phyloP scores from a whole-genome alignment of 352 stramenopile species.

The Phytophthora podocarpi region DNA sequence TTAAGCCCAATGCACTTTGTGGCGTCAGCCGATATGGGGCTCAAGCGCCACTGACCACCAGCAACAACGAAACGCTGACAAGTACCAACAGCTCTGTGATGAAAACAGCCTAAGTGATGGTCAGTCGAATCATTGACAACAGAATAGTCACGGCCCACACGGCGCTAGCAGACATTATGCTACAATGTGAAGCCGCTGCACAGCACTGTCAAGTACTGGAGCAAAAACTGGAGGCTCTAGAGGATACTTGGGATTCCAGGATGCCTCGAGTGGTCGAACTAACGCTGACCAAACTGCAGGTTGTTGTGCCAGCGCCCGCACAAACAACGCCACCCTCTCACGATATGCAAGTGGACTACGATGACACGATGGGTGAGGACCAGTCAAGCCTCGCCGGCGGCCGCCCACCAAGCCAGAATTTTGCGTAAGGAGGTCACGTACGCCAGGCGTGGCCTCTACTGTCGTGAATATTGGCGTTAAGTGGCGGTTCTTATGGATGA shows the following conservation, averaged over 20 bases:
- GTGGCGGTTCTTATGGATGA: background rate
- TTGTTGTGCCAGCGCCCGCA: background rate
- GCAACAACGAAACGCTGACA: background rate
- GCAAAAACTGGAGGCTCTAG: background rate
- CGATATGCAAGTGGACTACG: too few relatives aligned
- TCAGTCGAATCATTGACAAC: background rate
- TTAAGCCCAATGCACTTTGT: background rate
- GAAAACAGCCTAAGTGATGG: background rate
- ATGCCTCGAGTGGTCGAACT: background rate
- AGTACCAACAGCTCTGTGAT: background rate
- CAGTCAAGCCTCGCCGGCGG: background rate
- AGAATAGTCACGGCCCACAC: background rate
- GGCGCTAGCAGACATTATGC: background rate
- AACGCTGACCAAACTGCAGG: background rate
- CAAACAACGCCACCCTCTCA: background rate
- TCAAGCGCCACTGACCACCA: too few relatives aligned
- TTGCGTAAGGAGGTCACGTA: constrained; percentile 2
- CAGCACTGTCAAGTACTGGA: background rate
- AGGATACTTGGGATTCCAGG: background rate
- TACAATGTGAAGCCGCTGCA: background rate
- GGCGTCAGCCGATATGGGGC: too few relatives aligned
- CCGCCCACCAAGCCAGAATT: background rate
- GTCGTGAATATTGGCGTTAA: background rate
- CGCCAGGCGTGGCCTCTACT: background rate
- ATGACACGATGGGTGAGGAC: background rate